A percentile compares a stretch with the other conserved stretches of the same genome.
These are phyloP conservation scores for Wickerhamiella sergipiensis DNA, from an alignment of 805 yeast species.

Conservation along the genomic window DNA sequence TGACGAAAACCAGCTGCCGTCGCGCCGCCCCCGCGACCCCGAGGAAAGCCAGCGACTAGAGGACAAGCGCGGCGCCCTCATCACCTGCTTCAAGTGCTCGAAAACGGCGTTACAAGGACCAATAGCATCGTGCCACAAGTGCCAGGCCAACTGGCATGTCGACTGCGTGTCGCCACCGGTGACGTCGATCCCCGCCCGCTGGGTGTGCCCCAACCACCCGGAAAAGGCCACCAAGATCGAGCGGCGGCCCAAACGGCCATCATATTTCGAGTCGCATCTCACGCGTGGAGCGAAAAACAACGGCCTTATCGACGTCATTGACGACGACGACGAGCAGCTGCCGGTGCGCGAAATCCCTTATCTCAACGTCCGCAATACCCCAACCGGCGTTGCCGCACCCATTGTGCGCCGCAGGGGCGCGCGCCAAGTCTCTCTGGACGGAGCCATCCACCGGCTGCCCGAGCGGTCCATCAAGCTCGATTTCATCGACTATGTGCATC, in stretches of 20 bases:
- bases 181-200: slow-evolving; percentile 56
- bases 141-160: slow-evolving; percentile 73
- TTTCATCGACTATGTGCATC: slow-evolving; percentile 43
- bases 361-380: slow-evolving; percentile 25
- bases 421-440: slow-evolving; percentile 23
- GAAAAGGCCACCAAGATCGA: slow-evolving; percentile 12
- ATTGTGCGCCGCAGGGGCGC: slow-evolving; percentile 19
- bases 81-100: slow-evolving; percentile 66
- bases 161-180: slow-evolving; percentile 76
- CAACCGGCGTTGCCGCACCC: slow-evolving; percentile 27
- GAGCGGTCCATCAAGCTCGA: slow-evolving; percentile 57
- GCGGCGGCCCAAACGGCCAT: slow-evolving; percentile 34
- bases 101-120: slow-evolving; percentile 47
- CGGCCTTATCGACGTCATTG: slow-evolving; percentile 45
- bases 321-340: slow-evolving; percentile 29
- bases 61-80: slow-evolving; percentile 55
- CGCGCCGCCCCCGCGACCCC: slow-evolving; percentile 8
- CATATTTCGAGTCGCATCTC: slow-evolving; percentile 40
- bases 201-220: slow-evolving; percentile 70
- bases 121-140: slow-evolving; percentile 68
- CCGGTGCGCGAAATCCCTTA: slow-evolving; percentile 23
- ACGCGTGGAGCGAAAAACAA: slow-evolving; percentile 38
- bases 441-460: slow-evolving; percentile 49
- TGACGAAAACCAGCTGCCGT: slow-evolving; percentile 29
- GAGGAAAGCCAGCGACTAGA: slow-evolving; percentile 28